Evolutionary conservation across 352 stramenopile species (phyloP).

Genomic region (Phytophthora colocasiae): DNA sequence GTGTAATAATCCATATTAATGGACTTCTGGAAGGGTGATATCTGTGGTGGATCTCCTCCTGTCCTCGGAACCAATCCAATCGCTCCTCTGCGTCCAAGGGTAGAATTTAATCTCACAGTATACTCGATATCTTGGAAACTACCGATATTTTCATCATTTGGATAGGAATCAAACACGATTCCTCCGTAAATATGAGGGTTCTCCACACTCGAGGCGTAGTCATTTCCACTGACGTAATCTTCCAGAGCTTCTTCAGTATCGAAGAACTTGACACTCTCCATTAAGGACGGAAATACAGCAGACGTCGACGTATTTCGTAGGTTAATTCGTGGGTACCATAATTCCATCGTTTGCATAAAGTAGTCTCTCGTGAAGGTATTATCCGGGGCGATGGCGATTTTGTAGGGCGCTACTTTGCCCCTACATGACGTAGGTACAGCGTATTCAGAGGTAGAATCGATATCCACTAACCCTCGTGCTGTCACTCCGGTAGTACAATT

Average conservation of each 20-base stretch:
- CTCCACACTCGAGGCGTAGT: constrained; percentile 53
- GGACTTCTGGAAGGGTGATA: constrained; percentile 28
- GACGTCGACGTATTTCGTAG: constrained; percentile 32
- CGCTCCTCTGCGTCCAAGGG: constrained; percentile 18
- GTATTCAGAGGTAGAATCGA: constrained; percentile 44
- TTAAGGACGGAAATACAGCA: constrained; percentile 52
- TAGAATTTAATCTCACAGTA: constrained; percentile 59
- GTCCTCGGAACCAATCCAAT: constrained; percentile 10
- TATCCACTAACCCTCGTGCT: constrained; percentile 38
- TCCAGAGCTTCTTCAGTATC: constrained; percentile 48
- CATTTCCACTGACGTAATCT: constrained; percentile 54
- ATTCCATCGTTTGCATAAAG: constrained; percentile 68
- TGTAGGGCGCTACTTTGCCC: constrained; percentile 60
- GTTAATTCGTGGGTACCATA: constrained; percentile 57
- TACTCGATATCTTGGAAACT: constrained; percentile 53
- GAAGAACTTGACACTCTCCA: constrained; percentile 74
- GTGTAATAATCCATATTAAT: constrained; percentile 30
- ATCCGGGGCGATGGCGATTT: constrained; percentile 65
- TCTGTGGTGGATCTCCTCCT: constrained; percentile 9
- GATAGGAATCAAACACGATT: constrained; percentile 69
- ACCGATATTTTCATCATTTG: constrained; percentile 40
- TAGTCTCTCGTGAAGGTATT: constrained; percentile 71
- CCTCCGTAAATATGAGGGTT: constrained; percentile 68
- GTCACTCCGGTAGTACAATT: constrained; percentile 43
- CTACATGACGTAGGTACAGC: constrained; percentile 43